Conservation (phyloP, 2,329 filamentous ascomycete genomes). For the Cercospora berteroae region DNA sequence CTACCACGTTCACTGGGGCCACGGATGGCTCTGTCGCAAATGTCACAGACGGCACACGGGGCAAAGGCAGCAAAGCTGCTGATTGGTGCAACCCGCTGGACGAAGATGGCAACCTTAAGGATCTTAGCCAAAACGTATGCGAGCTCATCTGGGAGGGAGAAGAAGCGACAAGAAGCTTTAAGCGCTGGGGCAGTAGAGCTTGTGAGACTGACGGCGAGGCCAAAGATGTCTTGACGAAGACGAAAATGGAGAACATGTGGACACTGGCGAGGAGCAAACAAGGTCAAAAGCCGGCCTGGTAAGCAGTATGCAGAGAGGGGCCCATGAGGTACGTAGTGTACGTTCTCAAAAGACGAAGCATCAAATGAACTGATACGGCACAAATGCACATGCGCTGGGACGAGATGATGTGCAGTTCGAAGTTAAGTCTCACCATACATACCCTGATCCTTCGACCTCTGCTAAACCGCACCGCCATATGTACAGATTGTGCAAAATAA, state of each 20-base stretch:
- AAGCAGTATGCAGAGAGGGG: conserved; percentile 1
- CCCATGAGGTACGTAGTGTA: conserved; percentile 6
- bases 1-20: conserved; percentile 34
- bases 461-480: neutral
- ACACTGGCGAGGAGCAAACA: conserved; percentile 69
- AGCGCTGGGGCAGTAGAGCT: conserved; percentile 84
- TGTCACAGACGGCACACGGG: conserved; percentile 23
- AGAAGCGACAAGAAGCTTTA: conserved; percentile 73
- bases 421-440: neutral
- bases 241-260: conserved; percentile 97
- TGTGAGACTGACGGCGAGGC: conserved; percentile 91
- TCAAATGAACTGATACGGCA: conserved; percentile 1
- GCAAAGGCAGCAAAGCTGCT: conserved; percentile 58
- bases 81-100: conserved; percentile 77
- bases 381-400: neutral
- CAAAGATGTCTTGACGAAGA: conserved; percentile 71
- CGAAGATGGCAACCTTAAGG: conserved; percentile 73
- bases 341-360: neutral
- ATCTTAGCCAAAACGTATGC: conserved; percentile 79
- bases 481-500: neutral
- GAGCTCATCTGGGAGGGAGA: conserved; percentile 88
- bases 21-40: conserved; percentile 26
- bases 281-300: conserved; percentile 3
- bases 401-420: neutral
- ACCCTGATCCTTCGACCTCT: neutral